phyloP scores from a whole-genome alignment of 768 basidiomycete genomes.

The Suillus tomentosus region DNA sequence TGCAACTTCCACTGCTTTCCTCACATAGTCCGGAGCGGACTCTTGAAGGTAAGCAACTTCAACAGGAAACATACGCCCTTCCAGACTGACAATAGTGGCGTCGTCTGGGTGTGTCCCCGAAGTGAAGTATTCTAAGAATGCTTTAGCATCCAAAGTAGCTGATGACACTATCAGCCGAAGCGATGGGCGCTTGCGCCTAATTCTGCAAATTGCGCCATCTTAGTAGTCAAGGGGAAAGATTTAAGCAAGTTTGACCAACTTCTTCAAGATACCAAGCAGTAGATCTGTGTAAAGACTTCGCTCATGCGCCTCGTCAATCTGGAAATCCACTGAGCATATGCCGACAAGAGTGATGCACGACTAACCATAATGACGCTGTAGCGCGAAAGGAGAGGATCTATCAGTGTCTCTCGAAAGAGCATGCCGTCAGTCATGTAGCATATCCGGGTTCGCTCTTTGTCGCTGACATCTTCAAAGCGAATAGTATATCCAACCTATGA shows the following conservation, averaged over 20 bases:
- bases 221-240: slow-evolving; percentile 7
- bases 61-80: slow-evolving; percentile 94
- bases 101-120: slow-evolving; percentile 61
- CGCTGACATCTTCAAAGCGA: slow-evolving; percentile 92
- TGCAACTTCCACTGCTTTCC: slow-evolving; percentile 77
- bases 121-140: slow-evolving; percentile 89
- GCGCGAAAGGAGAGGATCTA: slow-evolving; percentile 88
- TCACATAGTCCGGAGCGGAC: slow-evolving; percentile 78
- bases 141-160: slow-evolving; percentile 91
- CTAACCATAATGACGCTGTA: slow-evolving; percentile 95
- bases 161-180: slow-evolving; percentile 93
- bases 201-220: slow-evolving; percentile 48
- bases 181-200: slow-evolving; percentile 86
- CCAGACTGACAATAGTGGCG: slow-evolving; percentile 83
- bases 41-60: slow-evolving; percentile 87
- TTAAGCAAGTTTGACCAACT: slow-evolving; percentile 48
- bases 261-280: slow-evolving; percentile 88
- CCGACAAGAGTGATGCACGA: slow-evolving; percentile 9
- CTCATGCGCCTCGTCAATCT: slow-evolving; percentile 99
- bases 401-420: slow-evolving; percentile 91
- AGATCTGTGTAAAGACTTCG: slow-evolving; percentile 95
- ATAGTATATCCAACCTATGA: slow-evolving; percentile 94
- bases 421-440: slow-evolving; percentile 98
- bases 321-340: slow-evolving; percentile 6
- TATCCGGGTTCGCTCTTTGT: slow-evolving; percentile 83